Evolutionary conservation across 257 asterid species (phyloP).

Genomic region (Coffea canephora): DNA sequence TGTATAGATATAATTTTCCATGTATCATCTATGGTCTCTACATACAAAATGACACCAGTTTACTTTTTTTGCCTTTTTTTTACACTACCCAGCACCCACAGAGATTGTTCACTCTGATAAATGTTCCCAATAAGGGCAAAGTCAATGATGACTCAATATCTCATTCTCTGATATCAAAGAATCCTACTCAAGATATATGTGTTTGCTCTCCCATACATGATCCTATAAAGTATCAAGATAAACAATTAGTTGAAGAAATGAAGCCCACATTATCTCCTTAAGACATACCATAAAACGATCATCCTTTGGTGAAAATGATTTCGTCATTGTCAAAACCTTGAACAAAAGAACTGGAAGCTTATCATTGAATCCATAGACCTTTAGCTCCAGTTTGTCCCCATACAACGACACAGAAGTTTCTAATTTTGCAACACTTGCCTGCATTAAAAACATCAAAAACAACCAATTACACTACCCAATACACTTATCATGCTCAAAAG

Average conservation of each 20-base stretch:
- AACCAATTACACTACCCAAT: background rate
- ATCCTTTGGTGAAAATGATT: slow-evolving; percentile 71
- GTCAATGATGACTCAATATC: background rate
- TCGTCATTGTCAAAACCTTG: slow-evolving; percentile 65
- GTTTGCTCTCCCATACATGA: too few species aligned
- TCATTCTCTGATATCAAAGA: background rate
- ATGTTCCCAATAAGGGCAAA: background rate
- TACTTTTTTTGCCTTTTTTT: background rate
- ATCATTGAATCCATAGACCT: slow-evolving; percentile 93
- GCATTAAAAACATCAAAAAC: slow-evolving; percentile 29
- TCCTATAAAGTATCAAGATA: too few species aligned
- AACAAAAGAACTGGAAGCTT: slow-evolving; percentile 85
- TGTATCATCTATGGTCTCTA: background rate
- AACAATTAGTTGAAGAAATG: background rate
- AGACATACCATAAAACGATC: slow-evolving; percentile 84
- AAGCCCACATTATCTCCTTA: slow-evolving; percentile 7
- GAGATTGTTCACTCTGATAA: background rate
- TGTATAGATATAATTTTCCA: background rate
- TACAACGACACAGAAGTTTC: slow-evolving; percentile 84
- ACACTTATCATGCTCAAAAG: background rate
- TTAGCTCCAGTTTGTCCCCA: slow-evolving; percentile 91
- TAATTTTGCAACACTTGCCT: slow-evolving; percentile 95
- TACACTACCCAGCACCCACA: background rate
- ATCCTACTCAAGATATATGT: background rate
- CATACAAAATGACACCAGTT: background rate